Conservation (phyloP, 345 rosid species). For the Aegle marmelos region DNA sequence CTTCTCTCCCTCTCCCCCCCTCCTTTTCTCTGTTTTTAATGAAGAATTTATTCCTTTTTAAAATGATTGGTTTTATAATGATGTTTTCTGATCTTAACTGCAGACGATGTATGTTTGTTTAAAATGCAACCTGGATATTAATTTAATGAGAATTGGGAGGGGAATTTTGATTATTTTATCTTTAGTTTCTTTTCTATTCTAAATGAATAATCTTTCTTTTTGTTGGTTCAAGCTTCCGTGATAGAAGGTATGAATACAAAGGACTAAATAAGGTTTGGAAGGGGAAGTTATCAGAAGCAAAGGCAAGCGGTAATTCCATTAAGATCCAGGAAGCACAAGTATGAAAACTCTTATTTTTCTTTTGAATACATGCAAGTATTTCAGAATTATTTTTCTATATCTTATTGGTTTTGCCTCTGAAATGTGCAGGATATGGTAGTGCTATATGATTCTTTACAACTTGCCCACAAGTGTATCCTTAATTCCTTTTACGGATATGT, state of each 20-base stretch:
- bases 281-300: constrained; percentile 95
- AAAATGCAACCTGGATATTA: background rate
- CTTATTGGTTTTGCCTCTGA: constrained; percentile 21
- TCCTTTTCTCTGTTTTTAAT: no score
- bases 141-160: background rate
- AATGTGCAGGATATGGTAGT: constrained; percentile 90
- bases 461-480: constrained; percentile 95
- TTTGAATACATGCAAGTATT: constrained; percentile 3
- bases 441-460: constrained; percentile 95
- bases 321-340: constrained; percentile 98
- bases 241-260: constrained; percentile 97
- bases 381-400: constrained; percentile 1
- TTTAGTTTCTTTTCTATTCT: constrained; percentile 3
- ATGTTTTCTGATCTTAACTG: constrained; percentile 7
- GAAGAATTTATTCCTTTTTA: background rate
- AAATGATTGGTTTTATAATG: background rate
- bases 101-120: no score
- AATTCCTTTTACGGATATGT: constrained; percentile 99
- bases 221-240: constrained; percentile 70
- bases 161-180: background rate
- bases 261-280: constrained; percentile 97
- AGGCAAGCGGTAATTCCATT: constrained; percentile 88
- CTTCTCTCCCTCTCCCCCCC: no score
- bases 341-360: constrained; percentile 14
- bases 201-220: constrained; percentile 25